Base-by-base conservation (phyloP, 1,139 yeast species). In the Suhomyces taliae region DNA sequence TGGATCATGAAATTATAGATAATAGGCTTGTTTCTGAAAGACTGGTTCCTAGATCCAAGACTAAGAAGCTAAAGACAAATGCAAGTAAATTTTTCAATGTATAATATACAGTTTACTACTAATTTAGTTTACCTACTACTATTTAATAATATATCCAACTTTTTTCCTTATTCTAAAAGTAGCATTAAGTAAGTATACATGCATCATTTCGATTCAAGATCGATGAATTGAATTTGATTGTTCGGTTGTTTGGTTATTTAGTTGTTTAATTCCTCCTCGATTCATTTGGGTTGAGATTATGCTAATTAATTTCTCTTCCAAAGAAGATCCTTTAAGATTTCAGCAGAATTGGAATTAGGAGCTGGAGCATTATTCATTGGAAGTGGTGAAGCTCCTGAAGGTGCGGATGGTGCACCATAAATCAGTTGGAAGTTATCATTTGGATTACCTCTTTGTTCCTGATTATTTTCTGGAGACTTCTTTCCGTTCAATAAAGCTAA, bases 401-500 rank as follows among this genome's bases (percentile, higher is more conserved):
- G 40, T 4, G 38, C 33, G 8, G 34, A 19, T 5, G 36, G 45
- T 6, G 38, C 36, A 3, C 56, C 57, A 38, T 54, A 54, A 27
- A 54, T 53, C 7, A 54, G 47, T 11, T 54, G 55, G 39, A 49
- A 53, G 12, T 40, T 45, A 12, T 53, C 51, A 9, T 33, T 36
- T 9, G 4, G 4, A 19, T 46, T 39, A n/a, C 31, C 10, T 4
- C n/a, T 11, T 15, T 33, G 41, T 6, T 39, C 37, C 34, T 45
- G 43, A 3, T 10, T 29, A 10, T 19, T 31, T 4, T 34, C 39
- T 7, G 45, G 44, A 7, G 52, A 33, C 24, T 42, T 48, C 37
- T 47, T 48, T 7, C 52, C 50, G 24, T 54, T 55, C 42, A 56
- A 51, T 37, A 56, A 42, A 4, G 56, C 58, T 34, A 56, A 49